phyloP scores from a whole-genome alignment of 306 rosid species.

The Echinosophora koreensis region DNA sequence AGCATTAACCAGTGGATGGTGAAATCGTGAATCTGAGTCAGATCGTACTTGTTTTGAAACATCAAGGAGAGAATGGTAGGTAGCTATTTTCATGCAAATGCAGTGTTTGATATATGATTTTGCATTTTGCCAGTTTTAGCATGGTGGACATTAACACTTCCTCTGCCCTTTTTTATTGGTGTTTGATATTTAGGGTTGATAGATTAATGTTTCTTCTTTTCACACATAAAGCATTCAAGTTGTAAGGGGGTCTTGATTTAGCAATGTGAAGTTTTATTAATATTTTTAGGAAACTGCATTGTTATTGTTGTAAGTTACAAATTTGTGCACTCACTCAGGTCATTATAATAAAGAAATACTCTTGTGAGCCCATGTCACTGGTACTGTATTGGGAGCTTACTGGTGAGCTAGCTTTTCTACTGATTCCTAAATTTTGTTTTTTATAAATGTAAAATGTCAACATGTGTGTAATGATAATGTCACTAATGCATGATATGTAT shows the following conservation, averaged over 20 bases:
- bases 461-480: slow-evolving; percentile 16
- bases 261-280: not conserved
- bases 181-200: not conserved
- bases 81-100: slow-evolving; percentile 36
- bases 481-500: not conserved
- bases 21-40: slow-evolving; percentile 12
- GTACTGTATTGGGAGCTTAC: slow-evolving; percentile 12
- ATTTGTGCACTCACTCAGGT: too few relatives aligned
- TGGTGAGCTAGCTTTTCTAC: not conserved
- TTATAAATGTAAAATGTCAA: slow-evolving; percentile 10
- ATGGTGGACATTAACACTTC: not conserved
- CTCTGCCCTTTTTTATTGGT: not conserved
- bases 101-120: slow-evolving; percentile 11
- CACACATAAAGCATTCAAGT: not conserved
- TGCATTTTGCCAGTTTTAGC: slow-evolving; percentile 2
- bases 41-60: slow-evolving; percentile 5
- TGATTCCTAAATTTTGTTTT: not conserved
- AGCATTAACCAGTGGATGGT: slow-evolving; percentile 33
- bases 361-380: not conserved
- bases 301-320: not conserved
- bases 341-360: not conserved
- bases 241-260: not conserved
- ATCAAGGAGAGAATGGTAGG: slow-evolving; percentile 43
- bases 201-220: not conserved
- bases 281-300: too few relatives aligned